phyloP scores from a whole-genome alignment of 768 basidiomycete species.

The Russula virescens region DNA sequence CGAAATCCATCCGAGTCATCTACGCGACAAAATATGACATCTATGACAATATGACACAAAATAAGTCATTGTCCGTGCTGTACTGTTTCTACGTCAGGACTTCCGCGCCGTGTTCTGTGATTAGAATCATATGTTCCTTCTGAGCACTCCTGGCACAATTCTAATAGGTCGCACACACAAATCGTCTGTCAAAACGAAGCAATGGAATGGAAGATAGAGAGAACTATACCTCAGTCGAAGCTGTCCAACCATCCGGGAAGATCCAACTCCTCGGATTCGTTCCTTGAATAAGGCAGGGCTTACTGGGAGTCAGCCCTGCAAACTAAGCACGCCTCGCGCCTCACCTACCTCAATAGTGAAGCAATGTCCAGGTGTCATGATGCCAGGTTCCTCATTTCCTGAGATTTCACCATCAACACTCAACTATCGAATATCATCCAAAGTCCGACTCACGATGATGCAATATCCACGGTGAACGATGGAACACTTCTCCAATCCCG shows the following conservation, averaged over 20 bases:
- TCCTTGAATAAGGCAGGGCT: conserved; percentile 81
- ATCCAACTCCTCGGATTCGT: conserved; percentile 60
- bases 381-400: conserved; percentile 80
- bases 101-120: conserved; percentile 73
- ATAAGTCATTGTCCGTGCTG: too few relatives aligned
- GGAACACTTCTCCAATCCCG: conserved; percentile 80
- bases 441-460: conserved; percentile 53
- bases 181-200: not conserved
- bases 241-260: conserved; percentile 91
- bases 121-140: conserved; percentile 83
- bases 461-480: conserved; percentile 76
- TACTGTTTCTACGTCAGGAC: conserved; percentile 49
- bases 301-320: not conserved
- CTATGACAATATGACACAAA: too few relatives aligned
- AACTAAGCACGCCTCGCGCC: not conserved
- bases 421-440: not conserved
- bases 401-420: conserved; percentile 5
- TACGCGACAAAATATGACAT: too few relatives aligned
- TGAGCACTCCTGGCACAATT: conserved; percentile 80
- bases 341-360: conserved; percentile 81
- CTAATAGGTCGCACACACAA: conserved; percentile 33
- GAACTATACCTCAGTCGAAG: conserved; percentile 71
- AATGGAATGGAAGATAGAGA: not conserved
- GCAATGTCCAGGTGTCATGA: conserved; percentile 81
- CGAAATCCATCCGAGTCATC: too few relatives aligned